Evolutionary conservation across 768 basidiomycete genomes (phyloP).

Genomic region (Inosperma sp.): DNA sequence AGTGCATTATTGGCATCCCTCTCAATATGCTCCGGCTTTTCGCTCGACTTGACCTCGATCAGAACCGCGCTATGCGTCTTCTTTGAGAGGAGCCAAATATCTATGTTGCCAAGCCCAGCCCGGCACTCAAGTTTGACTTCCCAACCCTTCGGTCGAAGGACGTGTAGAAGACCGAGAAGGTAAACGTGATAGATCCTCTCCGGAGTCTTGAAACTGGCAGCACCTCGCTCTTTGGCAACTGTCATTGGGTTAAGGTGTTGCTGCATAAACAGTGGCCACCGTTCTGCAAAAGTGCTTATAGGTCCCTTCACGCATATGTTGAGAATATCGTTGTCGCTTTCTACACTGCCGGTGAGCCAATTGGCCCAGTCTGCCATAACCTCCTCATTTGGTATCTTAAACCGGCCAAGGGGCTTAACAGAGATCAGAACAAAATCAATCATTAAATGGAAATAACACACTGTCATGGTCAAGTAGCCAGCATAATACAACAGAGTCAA

Average conservation of each 20-base stretch:
- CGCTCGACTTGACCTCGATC: constrained; percentile 3
- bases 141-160: not conserved
- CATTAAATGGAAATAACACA: not conserved
- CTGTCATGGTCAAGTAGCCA: not conserved
- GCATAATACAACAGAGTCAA: constrained; percentile 4
- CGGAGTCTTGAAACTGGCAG: not conserved
- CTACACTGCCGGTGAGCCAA: not conserved
- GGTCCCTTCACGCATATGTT: not conserved
- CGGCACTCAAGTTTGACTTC: not conserved
- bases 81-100: constrained; percentile 3
- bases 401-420: not conserved
- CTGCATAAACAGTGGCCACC: not conserved
- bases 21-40: not conserved
- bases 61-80: not conserved
- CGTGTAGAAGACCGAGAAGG: not conserved
- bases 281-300: not conserved
- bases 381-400: constrained; percentile 1
- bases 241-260: not conserved
- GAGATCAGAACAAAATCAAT: constrained; percentile 1
- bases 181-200: not conserved
- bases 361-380: not conserved
- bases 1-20: not conserved
- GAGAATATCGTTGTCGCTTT: not conserved
- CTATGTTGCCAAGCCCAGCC: not conserved
- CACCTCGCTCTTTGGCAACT: not conserved